Percentiles rank a stretch among this genome's conserved stretches.
Evolutionary conservation across 495 filamentous ascomycete species (phyloP).

Genomic region (Pseudotulostoma volvatum): DNA sequence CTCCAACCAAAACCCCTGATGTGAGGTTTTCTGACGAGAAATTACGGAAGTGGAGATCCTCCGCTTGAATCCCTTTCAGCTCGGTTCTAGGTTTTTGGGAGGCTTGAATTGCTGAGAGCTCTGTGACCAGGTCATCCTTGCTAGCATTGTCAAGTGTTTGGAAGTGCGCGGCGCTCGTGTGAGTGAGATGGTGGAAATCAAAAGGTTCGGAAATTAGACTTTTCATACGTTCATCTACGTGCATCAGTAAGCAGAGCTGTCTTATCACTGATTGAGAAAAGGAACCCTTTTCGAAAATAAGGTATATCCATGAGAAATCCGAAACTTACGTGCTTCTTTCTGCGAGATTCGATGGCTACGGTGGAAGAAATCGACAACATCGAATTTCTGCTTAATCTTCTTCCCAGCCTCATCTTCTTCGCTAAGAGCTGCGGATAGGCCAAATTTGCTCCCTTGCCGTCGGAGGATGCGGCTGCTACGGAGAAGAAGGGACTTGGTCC

Average conservation of each 20-base stretch:
- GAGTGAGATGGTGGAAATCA: conserved; percentile 77
- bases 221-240: conserved; percentile 23
- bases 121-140: conserved; percentile 44
- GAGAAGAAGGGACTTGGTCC: conserved; percentile 18
- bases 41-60: conserved; percentile 47
- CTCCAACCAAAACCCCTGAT: conserved; percentile 11
- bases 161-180: conserved; percentile 51
- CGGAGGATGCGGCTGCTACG: conserved; percentile 37
- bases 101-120: conserved; percentile 50
- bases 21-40: conserved; percentile 39
- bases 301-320: too few species aligned
- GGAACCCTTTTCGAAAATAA: too few species aligned
- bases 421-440: conserved; percentile 30
- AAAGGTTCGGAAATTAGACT: conserved; percentile 64
- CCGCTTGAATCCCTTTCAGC: conserved; percentile 44
- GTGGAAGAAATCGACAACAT: conserved; percentile 19
- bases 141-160: conserved; percentile 38
- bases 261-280: too few species aligned
- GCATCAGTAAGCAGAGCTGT: too few species aligned
- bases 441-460: conserved; percentile 35
- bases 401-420: conserved; percentile 29
- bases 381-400: conserved; percentile 16
- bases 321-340: conserved; percentile 22
- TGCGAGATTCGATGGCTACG: conserved; percentile 17
- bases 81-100: conserved; percentile 46